Percentiles rank a stretch among this genome's conserved stretches.
Evolutionary conservation across 768 basidiomycete species (phyloP).

Genomic region (Ephemerocybe angulata): DNA sequence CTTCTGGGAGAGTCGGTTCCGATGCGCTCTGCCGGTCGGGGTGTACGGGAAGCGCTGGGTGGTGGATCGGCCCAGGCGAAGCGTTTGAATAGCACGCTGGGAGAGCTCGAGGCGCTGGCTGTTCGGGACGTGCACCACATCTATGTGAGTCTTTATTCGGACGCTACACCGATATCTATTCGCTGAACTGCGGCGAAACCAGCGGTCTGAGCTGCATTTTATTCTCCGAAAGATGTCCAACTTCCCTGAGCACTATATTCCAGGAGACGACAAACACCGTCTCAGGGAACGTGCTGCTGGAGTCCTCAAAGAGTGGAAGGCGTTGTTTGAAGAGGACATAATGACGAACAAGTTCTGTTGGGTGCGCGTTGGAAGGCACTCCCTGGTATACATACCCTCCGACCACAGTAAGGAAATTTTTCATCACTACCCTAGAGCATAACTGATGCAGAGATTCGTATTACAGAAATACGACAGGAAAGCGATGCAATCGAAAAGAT

Average conservation of each 20-base stretch:
- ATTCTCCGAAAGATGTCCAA: background rate
- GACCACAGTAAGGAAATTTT: background rate
- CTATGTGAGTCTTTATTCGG: slow-evolving; percentile 1
- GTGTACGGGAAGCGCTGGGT: background rate
- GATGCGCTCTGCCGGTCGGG: no score
- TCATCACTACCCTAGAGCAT: background rate
- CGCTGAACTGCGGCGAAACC: no score
- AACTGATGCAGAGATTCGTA: background rate
- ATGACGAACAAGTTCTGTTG: background rate
- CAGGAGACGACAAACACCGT: slow-evolving; percentile 2
- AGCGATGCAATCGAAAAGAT: background rate
- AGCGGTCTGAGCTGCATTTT: slow-evolving; percentile 2
- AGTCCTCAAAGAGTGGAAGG: background rate
- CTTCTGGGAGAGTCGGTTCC: background rate
- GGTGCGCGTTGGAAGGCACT: slow-evolving; percentile 1
- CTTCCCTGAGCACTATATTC: background rate
- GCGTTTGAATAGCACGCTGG: background rate
- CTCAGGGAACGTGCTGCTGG: slow-evolving; percentile 1
- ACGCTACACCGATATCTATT: no score
- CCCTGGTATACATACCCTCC: background rate
- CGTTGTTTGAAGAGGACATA: background rate
- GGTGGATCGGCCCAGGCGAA: background rate
- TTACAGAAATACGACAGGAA: background rate
- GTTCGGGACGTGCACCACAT: background rate
- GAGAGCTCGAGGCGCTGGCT: background rate